Evolutionary conservation across 345 rosid species (phyloP).

Genomic region (Melaleuca quinquenervia): DNA sequence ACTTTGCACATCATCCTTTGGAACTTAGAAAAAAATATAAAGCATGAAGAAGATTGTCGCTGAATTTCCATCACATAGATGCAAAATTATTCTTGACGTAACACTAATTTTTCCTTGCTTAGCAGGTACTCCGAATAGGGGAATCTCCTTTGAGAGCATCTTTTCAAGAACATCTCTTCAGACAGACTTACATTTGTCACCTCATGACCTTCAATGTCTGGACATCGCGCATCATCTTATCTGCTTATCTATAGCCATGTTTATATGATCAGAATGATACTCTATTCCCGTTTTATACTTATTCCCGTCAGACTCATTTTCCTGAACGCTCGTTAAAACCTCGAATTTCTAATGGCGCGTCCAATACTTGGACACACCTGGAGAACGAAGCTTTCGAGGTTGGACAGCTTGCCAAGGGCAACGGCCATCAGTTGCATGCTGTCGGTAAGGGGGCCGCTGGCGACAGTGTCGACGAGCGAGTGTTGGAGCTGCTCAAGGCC

Average conservation of each 20-base stretch:
- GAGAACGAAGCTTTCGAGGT: slow-evolving; percentile 85
- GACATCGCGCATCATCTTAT: not conserved
- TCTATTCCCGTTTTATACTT: not conserved
- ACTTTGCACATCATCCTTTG: not conserved
- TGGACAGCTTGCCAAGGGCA: slow-evolving; percentile 79
- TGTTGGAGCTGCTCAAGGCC: slow-evolving; percentile 87
- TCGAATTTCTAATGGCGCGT: not conserved
- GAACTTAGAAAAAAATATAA: too few relatives aligned
- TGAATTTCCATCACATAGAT: not conserved
- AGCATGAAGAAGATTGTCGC: not conserved
- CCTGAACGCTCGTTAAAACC: not conserved
- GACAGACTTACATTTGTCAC: not conserved
- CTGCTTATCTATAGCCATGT: not conserved
- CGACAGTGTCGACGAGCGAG: slow-evolving; percentile 73
- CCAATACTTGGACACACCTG: slow-evolving; percentile 36
- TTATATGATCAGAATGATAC: not conserved
- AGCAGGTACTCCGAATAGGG: not conserved
- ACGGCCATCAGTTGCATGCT: slow-evolving; percentile 93
- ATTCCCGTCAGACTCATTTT: not conserved
- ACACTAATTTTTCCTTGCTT: not conserved
- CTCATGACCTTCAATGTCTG: not conserved
- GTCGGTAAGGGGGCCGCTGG: slow-evolving; percentile 35
- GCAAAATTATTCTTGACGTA: not conserved
- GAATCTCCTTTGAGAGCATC: not conserved
- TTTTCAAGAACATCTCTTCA: not conserved